phyloP scores from a whole-genome alignment of 2,329 filamentous ascomycete genomes.

The Trichoderma sp. region DNA sequence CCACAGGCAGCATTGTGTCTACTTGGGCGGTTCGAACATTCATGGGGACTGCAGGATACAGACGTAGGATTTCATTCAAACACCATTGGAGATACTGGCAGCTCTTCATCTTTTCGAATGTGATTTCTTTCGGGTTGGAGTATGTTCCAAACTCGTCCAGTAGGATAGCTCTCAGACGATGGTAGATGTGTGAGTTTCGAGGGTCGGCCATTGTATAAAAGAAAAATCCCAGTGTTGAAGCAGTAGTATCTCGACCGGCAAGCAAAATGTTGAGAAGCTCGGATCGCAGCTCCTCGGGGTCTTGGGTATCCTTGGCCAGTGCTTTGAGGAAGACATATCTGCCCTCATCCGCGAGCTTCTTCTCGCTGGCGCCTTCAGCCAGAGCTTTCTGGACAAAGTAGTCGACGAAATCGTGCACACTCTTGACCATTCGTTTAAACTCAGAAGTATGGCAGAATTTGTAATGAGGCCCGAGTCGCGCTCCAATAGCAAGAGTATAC shows the following conservation, averaged over 20 bases:
- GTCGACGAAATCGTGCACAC: slow-evolving; percentile 69
- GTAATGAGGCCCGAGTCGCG: slow-evolving; percentile 45
- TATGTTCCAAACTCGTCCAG: slow-evolving; percentile 54
- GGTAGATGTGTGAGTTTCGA: slow-evolving; percentile 41
- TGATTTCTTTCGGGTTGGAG: slow-evolving; percentile 32
- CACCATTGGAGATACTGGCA: slow-evolving; percentile 33
- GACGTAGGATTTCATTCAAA: slow-evolving; percentile 31
- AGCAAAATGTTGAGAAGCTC: slow-evolving; percentile 46
- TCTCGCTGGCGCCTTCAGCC: slow-evolving; percentile 33
- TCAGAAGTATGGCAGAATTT: slow-evolving; percentile 53
- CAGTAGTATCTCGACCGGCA: slow-evolving; percentile 58
- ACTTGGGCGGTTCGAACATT: slow-evolving; percentile 30
- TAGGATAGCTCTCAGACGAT: slow-evolving; percentile 46
- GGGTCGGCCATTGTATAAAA: slow-evolving; percentile 45
- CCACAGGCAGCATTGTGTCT: slow-evolving; percentile 53
- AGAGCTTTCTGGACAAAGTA: slow-evolving; percentile 64
- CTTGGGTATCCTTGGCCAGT: slow-evolving; percentile 38
- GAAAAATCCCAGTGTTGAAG: slow-evolving; percentile 51
- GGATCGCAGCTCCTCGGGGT: slow-evolving; percentile 32
- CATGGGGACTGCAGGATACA: slow-evolving; percentile 32
- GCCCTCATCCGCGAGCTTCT: slow-evolving; percentile 7
- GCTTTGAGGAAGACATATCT: slow-evolving; percentile 39
- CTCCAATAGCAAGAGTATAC: slow-evolving; percentile 56
- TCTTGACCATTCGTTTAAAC: slow-evolving; percentile 63
- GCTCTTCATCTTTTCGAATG: slow-evolving; percentile 31